phyloP scores from a whole-genome alignment of 1,284 basidiomycete genomes.

The Schizophyllum commune region DNA sequence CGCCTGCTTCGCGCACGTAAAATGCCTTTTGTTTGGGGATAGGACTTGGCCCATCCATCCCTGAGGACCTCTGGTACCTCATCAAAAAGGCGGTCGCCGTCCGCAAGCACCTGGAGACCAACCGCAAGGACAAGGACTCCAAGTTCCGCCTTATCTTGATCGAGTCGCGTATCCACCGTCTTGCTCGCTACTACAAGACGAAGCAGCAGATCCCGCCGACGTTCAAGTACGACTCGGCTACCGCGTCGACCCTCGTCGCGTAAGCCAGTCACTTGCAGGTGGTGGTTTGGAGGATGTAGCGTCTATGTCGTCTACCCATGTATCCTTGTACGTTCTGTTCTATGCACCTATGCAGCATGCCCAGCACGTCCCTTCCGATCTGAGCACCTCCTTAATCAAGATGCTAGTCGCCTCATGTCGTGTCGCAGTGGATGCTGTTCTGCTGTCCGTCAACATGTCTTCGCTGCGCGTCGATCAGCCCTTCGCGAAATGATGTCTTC shows the following conservation, averaged over 20 bases:
- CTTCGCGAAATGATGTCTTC: too few relatives aligned
- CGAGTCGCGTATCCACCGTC: slow-evolving; percentile 97
- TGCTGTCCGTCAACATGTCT: too few relatives aligned
- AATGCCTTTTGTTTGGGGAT: slow-evolving; percentile 53
- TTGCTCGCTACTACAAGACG: slow-evolving; percentile 86
- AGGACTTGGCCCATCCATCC: slow-evolving; percentile 96
- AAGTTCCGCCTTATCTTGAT: slow-evolving; percentile 98
- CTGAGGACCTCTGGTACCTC: slow-evolving; percentile 99
- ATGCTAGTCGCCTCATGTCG: too few relatives aligned
- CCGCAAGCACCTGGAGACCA: slow-evolving; percentile 97
- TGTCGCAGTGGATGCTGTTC: too few relatives aligned
- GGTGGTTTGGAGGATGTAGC: neutral
- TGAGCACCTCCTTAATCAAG: too few relatives aligned
- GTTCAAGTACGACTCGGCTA: slow-evolving; percentile 96
- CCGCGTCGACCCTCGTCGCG: slow-evolving; percentile 81
- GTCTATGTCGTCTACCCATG: neutral
- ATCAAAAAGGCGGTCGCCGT: slow-evolving; percentile 99
- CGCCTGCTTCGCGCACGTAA: slow-evolving; percentile 17
- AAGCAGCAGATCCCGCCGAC: slow-evolving; percentile 96
- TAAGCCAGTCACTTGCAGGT: slow-evolving; percentile 27
- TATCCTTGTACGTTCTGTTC: neutral
- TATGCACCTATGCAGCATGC: neutral
- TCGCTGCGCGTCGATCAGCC: too few relatives aligned
- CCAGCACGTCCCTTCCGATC: neutral
- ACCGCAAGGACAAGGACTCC: slow-evolving; percentile 98